These are phyloP conservation scores for Podila horticola DNA, from an alignment of 192 early-diverging fungal genomes.

Conservation along the genomic window DNA sequence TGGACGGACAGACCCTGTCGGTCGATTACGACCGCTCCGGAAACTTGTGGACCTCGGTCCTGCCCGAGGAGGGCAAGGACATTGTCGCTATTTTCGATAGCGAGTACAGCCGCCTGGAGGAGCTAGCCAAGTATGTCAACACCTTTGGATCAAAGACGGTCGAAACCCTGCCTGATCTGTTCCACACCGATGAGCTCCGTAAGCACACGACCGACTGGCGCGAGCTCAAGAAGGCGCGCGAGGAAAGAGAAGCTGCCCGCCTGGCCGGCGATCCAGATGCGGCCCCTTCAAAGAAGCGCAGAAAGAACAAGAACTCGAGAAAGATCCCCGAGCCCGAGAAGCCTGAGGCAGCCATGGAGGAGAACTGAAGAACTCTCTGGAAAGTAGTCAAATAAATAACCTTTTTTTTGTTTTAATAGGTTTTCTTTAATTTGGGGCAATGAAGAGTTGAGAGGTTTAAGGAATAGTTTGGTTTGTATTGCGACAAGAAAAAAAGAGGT, in stretches of 20 bases:
- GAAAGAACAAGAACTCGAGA: slow-evolving; percentile 53
- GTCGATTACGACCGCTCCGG: slow-evolving; percentile 57
- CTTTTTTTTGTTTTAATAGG: background rate
- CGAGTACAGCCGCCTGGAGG: slow-evolving; percentile 22
- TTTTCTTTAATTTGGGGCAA: background rate
- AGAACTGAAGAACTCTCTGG: background rate
- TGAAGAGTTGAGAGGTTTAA: background rate
- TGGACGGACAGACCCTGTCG: slow-evolving; percentile 44
- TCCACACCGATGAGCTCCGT: slow-evolving; percentile 58
- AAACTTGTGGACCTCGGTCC: slow-evolving; percentile 59
- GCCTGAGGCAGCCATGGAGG: background rate
- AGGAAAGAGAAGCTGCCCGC: slow-evolving; percentile 46
- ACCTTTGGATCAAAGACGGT: slow-evolving; percentile 52
- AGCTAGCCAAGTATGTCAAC: slow-evolving; percentile 45
- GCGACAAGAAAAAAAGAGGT: background rate
- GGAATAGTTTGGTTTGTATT: background rate
- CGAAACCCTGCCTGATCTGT: slow-evolving; percentile 54
- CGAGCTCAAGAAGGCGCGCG: slow-evolving; percentile 52
- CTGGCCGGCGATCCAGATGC: slow-evolving; percentile 40
- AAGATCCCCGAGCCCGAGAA: slow-evolving; percentile 37
- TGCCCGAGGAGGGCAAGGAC: slow-evolving; percentile 18
- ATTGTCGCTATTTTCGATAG: slow-evolving; percentile 33
- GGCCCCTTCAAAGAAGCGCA: slow-evolving; percentile 34
- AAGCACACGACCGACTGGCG: slow-evolving; percentile 56
- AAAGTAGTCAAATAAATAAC: background rate